Evolutionary conservation across 116 monocot species (phyloP).

Genomic region (Dioscorea cayenensis): DNA sequence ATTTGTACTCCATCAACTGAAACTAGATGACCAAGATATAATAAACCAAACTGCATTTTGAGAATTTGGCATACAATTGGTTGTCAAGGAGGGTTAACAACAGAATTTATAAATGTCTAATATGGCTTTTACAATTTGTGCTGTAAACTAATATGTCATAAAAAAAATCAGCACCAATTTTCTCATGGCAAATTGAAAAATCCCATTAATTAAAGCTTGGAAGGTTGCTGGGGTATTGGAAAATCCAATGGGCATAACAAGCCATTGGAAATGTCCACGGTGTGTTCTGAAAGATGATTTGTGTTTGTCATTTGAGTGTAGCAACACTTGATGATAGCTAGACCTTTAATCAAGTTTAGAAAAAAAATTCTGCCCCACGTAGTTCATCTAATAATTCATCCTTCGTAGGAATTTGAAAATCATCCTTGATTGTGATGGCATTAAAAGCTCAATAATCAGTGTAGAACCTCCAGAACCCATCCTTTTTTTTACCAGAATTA

Average conservation of each 20-base stretch:
- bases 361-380: background rate
- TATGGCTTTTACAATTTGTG: background rate
- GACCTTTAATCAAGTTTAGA: background rate
- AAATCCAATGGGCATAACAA: conserved; percentile 1
- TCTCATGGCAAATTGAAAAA: background rate
- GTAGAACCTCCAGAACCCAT: no score
- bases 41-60: background rate
- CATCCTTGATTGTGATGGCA: conserved; percentile 7
- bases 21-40: conserved; percentile 3
- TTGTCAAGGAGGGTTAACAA: background rate
- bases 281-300: background rate
- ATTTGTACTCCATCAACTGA: background rate
- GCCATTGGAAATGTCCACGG: background rate
- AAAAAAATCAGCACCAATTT: background rate
- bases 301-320: no score
- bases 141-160: conserved; percentile 5
- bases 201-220: background rate
- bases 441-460: no score
- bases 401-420: conserved; percentile 3
- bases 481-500: no score
- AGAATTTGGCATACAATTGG: background rate
- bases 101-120: background rate
- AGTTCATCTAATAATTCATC: conserved; percentile 7
- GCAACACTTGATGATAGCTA: background rate
- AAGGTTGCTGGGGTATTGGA: conserved; percentile 3